Base-by-base conservation (phyloP, 352 stramenopile genomes). In the Phytopythium helicoides region DNA sequence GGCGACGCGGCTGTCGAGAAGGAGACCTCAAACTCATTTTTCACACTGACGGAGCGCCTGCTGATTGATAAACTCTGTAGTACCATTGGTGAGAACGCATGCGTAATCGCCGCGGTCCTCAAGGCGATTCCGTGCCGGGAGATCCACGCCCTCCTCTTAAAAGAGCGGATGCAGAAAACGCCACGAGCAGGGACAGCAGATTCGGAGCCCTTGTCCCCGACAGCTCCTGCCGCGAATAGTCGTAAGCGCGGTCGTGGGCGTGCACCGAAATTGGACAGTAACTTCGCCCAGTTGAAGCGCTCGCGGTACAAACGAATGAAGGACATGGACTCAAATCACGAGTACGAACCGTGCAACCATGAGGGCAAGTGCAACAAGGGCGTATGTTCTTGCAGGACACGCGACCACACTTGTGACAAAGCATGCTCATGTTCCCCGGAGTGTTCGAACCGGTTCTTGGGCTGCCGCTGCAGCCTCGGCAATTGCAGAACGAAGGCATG, bases 311-410 rank as follows among this genome's bases (percentile, higher is more conserved):
- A 90, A 26, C 70, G 70, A 0, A 55, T 86, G 45, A 82, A 89
- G 35, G 74, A 88, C 38, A 87, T 73, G 3, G 58, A 64, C 15
- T 57, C 58, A 4, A 86, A 89, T 47, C 76, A 89, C 56, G 78
- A 91, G 48, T 93, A 88, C 42, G 78, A 90, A 42, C 82, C 82
- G 38, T 93, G 82, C 55, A 83, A 87, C 40, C 82, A 93, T 53
- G 66, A 87, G n/a, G 82, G 82, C 9, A 56, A 66, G 22, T 91
- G 80, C 51, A 55, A 77, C 69, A 14, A 69, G 28, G 1, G 60
- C 46, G 34, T n/a, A n/a, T 93, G 82, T 58, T 86, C 78, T n/a
- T 93, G 82, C 48, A 87, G 89, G 61, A 73, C 69, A 40, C 77
- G 81, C 38, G 73, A 90, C 41, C 82, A 93, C 58, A 90, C 72